These are phyloP conservation scores for Cucumis hystrix DNA, from an alignment of 306 rosid genomes.

Conservation along the genomic window DNA sequence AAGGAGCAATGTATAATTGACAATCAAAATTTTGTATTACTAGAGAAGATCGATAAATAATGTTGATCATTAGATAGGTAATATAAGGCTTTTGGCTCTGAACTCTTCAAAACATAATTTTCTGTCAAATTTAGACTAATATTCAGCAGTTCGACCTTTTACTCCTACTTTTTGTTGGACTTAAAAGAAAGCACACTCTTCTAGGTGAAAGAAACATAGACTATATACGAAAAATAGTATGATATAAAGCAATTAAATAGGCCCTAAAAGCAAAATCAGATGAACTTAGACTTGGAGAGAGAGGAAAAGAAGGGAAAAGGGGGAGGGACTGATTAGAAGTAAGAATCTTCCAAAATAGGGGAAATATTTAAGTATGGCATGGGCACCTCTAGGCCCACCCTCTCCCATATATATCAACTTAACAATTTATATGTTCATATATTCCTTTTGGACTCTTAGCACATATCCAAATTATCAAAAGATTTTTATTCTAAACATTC, in stretches of 20 bases:
- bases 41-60: too few relatives aligned
- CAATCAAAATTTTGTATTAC: too few relatives aligned
- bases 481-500: neutral
- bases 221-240: neutral
- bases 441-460: neutral
- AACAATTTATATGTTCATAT: neutral
- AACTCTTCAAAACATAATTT: too few relatives aligned
- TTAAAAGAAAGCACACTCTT: too few relatives aligned
- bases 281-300: neutral
- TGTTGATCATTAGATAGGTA: too few relatives aligned
- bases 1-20: too few relatives aligned
- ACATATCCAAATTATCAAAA: neutral
- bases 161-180: too few relatives aligned
- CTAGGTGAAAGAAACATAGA: neutral
- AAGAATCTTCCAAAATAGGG: neutral
- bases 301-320: neutral
- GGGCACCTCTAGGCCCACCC: neutral
- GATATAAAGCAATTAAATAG: neutral
- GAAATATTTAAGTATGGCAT: neutral
- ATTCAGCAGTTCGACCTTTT: too few relatives aligned
- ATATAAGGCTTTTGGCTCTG: too few relatives aligned
- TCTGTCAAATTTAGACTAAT: too few relatives aligned
- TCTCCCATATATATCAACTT: neutral
- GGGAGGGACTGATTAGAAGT: neutral
- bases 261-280: neutral